A percentile compares a stretch with the other conserved stretches of the same genome.
Conservation (phyloP, 805 yeast genomes). For the Lachancea cidri region DNA sequence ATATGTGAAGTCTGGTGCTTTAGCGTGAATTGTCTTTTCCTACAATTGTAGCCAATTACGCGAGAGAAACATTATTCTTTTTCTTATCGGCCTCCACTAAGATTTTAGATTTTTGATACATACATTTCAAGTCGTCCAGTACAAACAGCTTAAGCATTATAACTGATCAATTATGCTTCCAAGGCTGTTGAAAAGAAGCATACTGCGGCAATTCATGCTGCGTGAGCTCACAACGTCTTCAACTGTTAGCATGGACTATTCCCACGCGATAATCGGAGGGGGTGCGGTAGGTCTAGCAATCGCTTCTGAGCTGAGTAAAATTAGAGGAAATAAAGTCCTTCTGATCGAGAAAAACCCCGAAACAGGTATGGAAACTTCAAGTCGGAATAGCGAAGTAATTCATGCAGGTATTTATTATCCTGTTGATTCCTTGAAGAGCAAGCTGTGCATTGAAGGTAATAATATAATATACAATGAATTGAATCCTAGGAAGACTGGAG, state of each 20-base stretch:
- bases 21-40: no score
- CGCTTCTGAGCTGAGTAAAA: constrained; percentile 58
- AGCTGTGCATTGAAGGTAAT: constrained; percentile 73
- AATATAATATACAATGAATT: constrained; percentile 51
- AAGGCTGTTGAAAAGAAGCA: background rate
- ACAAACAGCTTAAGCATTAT: no score
- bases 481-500: constrained; percentile 40
- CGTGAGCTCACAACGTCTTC: background rate
- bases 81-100: no score
- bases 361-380: constrained; percentile 75
- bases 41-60: no score
- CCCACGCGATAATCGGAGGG: constrained; percentile 75
- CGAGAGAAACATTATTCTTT: no score
- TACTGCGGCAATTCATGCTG: background rate
- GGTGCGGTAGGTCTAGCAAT: constrained; percentile 82
- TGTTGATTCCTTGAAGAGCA: constrained; percentile 55
- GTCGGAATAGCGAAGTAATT: constrained; percentile 89
- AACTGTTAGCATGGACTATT: constrained; percentile 40
- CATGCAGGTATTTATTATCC: constrained; percentile 91
- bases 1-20: no score
- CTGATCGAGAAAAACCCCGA: constrained; percentile 63
- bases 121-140: no score
- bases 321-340: constrained; percentile 47
- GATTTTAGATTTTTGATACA: no score
- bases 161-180: no score